phyloP scores from a whole-genome alignment of 2,329 filamentous ascomycete species.

The Raffaelea deltoideospora region DNA sequence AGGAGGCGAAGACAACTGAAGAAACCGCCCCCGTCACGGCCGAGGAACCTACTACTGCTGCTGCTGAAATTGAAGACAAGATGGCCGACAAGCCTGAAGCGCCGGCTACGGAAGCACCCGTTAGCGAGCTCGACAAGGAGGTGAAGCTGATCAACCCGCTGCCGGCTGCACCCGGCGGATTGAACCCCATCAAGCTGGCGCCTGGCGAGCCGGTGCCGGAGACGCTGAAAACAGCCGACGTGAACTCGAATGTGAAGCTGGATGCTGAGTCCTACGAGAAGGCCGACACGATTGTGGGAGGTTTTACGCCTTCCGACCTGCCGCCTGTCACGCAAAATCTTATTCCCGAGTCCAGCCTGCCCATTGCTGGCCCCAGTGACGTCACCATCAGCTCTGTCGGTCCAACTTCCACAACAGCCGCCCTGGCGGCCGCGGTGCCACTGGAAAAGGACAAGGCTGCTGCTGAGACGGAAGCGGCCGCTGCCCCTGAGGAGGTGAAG shows the following conservation, averaged over 20 bases:
- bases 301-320: slow-evolving; percentile 26
- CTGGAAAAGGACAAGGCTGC: slow-evolving; percentile 32
- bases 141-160: slow-evolving; percentile 43
- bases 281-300: slow-evolving; percentile 46
- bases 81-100: slow-evolving; percentile 6
- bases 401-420: slow-evolving; percentile 49
- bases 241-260: slow-evolving; percentile 56
- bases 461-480: neutral
- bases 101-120: slow-evolving; percentile 33
- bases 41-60: slow-evolving; percentile 4
- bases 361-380: slow-evolving; percentile 33
- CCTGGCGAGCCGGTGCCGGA: slow-evolving; percentile 73
- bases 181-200: slow-evolving; percentile 67
- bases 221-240: slow-evolving; percentile 49
- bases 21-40: slow-evolving; percentile 23
- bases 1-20: slow-evolving; percentile 11
- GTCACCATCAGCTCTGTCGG: slow-evolving; percentile 36
- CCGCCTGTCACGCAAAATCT: slow-evolving; percentile 44
- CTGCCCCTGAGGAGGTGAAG: slow-evolving; percentile 50
- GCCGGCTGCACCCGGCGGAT: slow-evolving; percentile 44
- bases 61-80: slow-evolving; percentile 2
- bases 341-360: slow-evolving; percentile 73
- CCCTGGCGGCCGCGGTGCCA: slow-evolving; percentile 52
- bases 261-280: slow-evolving; percentile 82
- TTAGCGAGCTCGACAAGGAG: slow-evolving; percentile 31